These are phyloP conservation scores for Rugonectria rugulosa DNA, from an alignment of 2,329 filamentous ascomycete genomes.

Conservation along the genomic window DNA sequence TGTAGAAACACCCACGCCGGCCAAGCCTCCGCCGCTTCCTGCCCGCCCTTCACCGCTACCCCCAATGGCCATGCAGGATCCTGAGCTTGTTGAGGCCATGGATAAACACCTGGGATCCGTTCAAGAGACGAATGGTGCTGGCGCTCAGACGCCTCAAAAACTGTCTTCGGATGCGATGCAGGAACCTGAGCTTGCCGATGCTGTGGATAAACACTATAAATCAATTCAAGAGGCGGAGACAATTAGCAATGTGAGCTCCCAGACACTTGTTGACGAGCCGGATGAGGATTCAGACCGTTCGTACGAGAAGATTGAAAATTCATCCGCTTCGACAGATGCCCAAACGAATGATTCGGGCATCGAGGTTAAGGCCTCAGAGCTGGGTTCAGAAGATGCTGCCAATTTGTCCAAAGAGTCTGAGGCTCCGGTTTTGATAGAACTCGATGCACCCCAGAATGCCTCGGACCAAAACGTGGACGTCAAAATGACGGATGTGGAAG, in stretches of 20 bases:
- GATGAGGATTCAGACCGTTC: constrained; percentile 48
- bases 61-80: constrained; percentile 39
- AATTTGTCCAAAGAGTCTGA: constrained; percentile 4
- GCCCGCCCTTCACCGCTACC: constrained; percentile 55
- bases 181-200: constrained; percentile 47
- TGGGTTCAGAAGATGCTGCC: constrained; percentile 10
- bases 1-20: constrained; percentile 30
- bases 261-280: constrained; percentile 57
- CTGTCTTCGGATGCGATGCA: too few relatives aligned
- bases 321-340: constrained; percentile 21
- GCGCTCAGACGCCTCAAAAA: too few relatives aligned
- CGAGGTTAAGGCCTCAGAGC: constrained; percentile 27
- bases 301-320: constrained; percentile 44
- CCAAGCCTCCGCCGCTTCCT: constrained; percentile 58
- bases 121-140: constrained; percentile 41
- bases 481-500: constrained; percentile 42
- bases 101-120: constrained; percentile 42
- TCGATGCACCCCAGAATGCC: constrained; percentile 13
- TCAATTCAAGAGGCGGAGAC: constrained; percentile 47
- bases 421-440: constrained; percentile 8
- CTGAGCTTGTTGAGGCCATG: constrained; percentile 45
- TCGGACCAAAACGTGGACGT: neutral
- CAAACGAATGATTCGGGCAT: constrained; percentile 38
- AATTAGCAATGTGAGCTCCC: constrained; percentile 58
- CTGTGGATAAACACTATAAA: constrained; percentile 42